Evolutionary conservation across 371 early-diverging fungal genomes (phyloP).

Genomic region (Funneliformis caledonium): DNA sequence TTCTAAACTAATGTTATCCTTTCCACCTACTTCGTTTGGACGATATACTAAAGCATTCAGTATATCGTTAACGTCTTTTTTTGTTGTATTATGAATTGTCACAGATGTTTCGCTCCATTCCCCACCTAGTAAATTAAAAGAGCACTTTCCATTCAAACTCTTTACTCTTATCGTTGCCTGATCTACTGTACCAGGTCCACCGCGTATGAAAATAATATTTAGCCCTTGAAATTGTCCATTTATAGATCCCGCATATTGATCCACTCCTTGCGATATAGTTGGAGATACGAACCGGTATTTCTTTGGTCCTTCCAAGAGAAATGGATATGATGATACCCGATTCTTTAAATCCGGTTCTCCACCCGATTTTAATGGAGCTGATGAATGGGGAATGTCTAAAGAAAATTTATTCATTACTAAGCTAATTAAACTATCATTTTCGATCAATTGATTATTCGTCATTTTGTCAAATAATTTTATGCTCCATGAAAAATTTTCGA

Average conservation of each 20-base stretch:
- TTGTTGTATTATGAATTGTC: slow-evolving; percentile 8
- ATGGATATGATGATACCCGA: background rate
- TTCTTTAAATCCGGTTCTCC: background rate
- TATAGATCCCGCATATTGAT: slow-evolving; percentile 25
- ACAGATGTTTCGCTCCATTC: slow-evolving; percentile 24
- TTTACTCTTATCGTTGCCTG: slow-evolving; percentile 5
- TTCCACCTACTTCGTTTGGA: slow-evolving; percentile 8
- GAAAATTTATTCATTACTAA: slow-evolving; percentile 25
- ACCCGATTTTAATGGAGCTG: slow-evolving; percentile 3
- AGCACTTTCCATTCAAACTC: background rate
- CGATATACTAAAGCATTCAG: slow-evolving; percentile 24
- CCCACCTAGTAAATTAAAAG: slow-evolving; percentile 19
- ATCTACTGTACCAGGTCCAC: background rate
- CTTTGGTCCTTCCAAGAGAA: slow-evolving; percentile 28
- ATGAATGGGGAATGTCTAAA: slow-evolving; percentile 21
- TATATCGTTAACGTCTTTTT: slow-evolving; percentile 19
- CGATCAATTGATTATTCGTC: slow-evolving; percentile 13
- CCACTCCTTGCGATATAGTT: background rate
- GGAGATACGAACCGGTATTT: background rate
- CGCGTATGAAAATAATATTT: slow-evolving; percentile 26
- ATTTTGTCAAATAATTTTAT: slow-evolving; percentile 24
- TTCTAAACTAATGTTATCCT: slow-evolving; percentile 15
- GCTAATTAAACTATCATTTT: background rate
- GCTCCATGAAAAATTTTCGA: slow-evolving; percentile 22
- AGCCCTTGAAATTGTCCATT: slow-evolving; percentile 36